A percentile compares a stretch with the other conserved stretches of the same genome.
Conservation (phyloP, 306 rosid species). For the Citrullus mucosospermus region DNA sequence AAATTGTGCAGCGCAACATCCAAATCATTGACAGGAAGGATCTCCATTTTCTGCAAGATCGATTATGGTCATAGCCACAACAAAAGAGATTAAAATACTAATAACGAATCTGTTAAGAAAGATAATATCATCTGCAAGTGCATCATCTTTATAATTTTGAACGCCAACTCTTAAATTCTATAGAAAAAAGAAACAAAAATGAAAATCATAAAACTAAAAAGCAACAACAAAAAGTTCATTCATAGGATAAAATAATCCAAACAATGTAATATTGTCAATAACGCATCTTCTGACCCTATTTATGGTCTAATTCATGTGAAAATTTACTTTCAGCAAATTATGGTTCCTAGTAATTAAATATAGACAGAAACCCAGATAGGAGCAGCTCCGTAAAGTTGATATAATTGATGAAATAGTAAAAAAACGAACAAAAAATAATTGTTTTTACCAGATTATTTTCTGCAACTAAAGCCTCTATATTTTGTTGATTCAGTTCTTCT, state of each 20-base stretch:
- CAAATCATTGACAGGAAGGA: constrained; percentile 92
- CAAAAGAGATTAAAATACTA: not conserved
- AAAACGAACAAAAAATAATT: not conserved
- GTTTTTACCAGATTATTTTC: constrained; percentile 77
- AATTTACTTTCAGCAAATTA: not conserved
- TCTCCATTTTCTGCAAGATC: constrained; percentile 88
- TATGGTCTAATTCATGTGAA: not conserved
- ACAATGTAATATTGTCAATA: not conserved
- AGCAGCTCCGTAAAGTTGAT: not conserved
- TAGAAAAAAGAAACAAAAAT: not conserved
- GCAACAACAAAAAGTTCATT: not conserved
- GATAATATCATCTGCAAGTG: not conserved
- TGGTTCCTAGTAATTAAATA: not conserved
- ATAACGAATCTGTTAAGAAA: not conserved
- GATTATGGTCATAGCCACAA: constrained; percentile 7
- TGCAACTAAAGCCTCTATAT: constrained; percentile 93
- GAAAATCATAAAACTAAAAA: not conserved
- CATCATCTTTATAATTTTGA: not conserved
- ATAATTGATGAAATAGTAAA: not conserved
- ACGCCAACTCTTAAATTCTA: not conserved
- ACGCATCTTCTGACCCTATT: not conserved
- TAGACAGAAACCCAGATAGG: not conserved
- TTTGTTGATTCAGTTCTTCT: constrained; percentile 94
- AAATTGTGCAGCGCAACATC: constrained; percentile 82
- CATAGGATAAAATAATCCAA: not conserved